phyloP scores from a whole-genome alignment of 2,329 filamentous ascomycete species.

The Cladosporium halotolerans region DNA sequence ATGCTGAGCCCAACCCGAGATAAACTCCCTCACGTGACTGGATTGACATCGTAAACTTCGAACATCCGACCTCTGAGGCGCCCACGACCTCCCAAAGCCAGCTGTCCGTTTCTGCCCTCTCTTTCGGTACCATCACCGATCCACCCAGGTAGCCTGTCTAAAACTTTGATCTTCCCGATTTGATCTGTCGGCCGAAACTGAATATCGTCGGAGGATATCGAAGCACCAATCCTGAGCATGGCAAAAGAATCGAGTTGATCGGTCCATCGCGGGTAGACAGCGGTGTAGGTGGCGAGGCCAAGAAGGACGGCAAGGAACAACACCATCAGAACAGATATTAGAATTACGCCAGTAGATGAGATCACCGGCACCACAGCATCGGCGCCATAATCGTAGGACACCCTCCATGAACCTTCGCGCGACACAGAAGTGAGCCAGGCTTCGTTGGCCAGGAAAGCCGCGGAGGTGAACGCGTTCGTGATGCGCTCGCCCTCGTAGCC shows the following conservation, averaged over 20 bases:
- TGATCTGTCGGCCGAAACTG: background rate
- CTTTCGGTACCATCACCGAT: background rate
- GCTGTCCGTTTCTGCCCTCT: background rate
- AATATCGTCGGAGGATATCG: background rate
- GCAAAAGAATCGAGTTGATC: background rate
- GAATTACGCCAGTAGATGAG: background rate
- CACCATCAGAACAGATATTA: too few species aligned
- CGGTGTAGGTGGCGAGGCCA: background rate
- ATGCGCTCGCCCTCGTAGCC: background rate
- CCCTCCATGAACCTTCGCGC: too few species aligned
- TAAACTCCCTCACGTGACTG: too few species aligned
- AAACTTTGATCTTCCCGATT: background rate
- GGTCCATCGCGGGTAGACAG: background rate
- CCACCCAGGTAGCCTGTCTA: background rate
- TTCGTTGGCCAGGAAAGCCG: background rate
- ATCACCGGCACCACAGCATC: background rate
- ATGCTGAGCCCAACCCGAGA: too few species aligned
- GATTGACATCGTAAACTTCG: too few species aligned
- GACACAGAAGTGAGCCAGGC: background rate
- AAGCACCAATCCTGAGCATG: background rate
- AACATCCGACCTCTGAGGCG: background rate
- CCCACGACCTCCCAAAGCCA: background rate
- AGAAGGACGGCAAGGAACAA: background rate
- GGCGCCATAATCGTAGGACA: background rate
- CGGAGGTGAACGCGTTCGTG: background rate